These are phyloP conservation scores for Aspergillus puulaauensis DNA, from an alignment of 2,329 filamentous ascomycete species.

Conservation along the genomic window DNA sequence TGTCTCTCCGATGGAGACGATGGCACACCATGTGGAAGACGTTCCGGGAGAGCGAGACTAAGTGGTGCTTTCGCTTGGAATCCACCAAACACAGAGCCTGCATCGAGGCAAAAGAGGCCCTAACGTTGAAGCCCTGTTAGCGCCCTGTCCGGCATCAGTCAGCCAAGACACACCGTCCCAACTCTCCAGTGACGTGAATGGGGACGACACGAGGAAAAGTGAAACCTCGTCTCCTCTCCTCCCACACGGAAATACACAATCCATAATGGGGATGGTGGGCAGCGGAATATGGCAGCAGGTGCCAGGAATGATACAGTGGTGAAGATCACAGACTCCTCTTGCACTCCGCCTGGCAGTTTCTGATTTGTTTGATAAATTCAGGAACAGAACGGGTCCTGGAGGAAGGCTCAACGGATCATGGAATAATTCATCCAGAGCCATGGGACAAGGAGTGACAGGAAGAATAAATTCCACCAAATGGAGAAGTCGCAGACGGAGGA, in stretches of 20 bases:
- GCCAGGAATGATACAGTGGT: background rate
- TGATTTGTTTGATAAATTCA: background rate
- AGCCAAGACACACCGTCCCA: conserved; percentile 13
- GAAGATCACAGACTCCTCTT: background rate
- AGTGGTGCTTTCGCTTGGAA: conserved; percentile 25
- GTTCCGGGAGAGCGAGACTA: conserved; percentile 21
- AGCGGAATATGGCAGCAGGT: background rate
- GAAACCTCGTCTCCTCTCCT: conserved; percentile 2
- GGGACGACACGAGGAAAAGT: background rate
- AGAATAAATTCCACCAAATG: background rate
- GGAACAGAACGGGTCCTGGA: background rate
- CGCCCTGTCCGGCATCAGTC: conserved; percentile 27
- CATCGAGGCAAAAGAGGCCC: conserved; percentile 17
- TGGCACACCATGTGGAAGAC: conserved; percentile 25
- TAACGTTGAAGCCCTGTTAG: conserved; percentile 26
- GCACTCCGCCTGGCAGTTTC: background rate
- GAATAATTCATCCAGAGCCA: conserved; percentile 7
- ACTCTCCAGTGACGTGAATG: conserved; percentile 5
- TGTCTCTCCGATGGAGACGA: conserved; percentile 13
- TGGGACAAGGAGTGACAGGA: conserved; percentile 7
- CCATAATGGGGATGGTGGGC: background rate
- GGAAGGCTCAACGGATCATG: background rate
- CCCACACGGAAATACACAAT: background rate
- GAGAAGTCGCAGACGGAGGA: background rate
- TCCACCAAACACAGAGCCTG: conserved; percentile 29